Evolutionary conservation across 148 eudicot genomes (phyloP).

Genomic region (Rheum nobile): DNA sequence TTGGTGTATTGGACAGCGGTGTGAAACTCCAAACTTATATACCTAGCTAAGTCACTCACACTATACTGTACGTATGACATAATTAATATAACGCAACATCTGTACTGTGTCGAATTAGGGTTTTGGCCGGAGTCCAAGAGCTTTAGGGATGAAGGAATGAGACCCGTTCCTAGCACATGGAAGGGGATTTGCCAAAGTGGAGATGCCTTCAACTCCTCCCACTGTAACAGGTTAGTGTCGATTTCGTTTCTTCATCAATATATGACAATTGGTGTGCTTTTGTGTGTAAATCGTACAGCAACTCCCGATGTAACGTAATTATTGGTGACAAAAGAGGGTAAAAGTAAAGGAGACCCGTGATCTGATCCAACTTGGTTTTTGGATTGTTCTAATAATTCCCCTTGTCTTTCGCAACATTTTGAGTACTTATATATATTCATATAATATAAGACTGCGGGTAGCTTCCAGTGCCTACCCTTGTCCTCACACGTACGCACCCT

Average conservation of each 20-base stretch:
- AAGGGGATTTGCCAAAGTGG: conserved; percentile 86
- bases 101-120: conserved; percentile 25
- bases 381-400: conserved; percentile 4
- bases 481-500: neutral
- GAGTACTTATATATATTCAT: neutral
- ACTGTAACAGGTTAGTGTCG: conserved; percentile 59
- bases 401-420: neutral
- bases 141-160: conserved; percentile 64
- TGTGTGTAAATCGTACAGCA: neutral
- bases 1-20: conserved; percentile 79
- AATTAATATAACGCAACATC: neutral
- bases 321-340: conserved; percentile 8
- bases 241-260: neutral
- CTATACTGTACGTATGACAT: too few relatives aligned
- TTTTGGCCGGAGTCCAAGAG: conserved; percentile 90
- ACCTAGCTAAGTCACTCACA: neutral
- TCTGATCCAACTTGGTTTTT: neutral
- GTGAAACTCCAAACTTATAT: neutral
- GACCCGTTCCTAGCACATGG: conserved; percentile 66
- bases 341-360: conserved; percentile 4
- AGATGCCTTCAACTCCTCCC: conserved; percentile 47
- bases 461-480: neutral
- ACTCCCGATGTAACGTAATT: neutral
- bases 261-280: neutral
- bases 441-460: neutral